phyloP scores from a whole-genome alignment of 2,329 filamentous ascomycete genomes.

The Moelleriella libera region DNA sequence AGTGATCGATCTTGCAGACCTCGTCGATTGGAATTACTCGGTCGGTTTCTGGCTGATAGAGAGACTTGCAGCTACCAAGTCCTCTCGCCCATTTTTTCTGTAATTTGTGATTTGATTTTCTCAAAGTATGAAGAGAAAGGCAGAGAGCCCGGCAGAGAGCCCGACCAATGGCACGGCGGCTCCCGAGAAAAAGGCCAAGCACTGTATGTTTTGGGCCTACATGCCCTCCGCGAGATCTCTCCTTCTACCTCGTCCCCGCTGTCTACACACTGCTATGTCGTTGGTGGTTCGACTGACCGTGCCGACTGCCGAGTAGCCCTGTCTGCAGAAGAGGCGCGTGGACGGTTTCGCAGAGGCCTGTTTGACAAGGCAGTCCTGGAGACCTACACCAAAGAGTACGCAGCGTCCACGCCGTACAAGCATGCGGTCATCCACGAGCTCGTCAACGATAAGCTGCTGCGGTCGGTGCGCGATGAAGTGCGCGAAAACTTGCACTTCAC shows the following conservation, averaged over 20 bases:
- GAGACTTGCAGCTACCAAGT: neutral
- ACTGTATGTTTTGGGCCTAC: neutral
- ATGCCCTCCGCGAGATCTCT: neutral
- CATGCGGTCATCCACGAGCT: slow-evolving; percentile 79
- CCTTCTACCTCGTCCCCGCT: neutral
- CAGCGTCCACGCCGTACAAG: slow-evolving; percentile 61
- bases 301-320: slow-evolving; percentile 22
- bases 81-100: neutral
- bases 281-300: neutral
- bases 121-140: slow-evolving; percentile 43
- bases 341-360: slow-evolving; percentile 50
- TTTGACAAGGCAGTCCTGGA: slow-evolving; percentile 46
- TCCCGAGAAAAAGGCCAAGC: slow-evolving; percentile 25
- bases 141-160: slow-evolving; percentile 33
- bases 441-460: slow-evolving; percentile 69
- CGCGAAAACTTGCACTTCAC: slow-evolving; percentile 86
- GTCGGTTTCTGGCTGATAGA: neutral
- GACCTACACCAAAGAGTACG: slow-evolving; percentile 48
- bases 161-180: slow-evolving; percentile 31
- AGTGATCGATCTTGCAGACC: too few species aligned
- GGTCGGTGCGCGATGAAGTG: slow-evolving; percentile 78
- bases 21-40: too few species aligned
- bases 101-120: too few species aligned
- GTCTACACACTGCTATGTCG: too few species aligned
- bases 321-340: slow-evolving; percentile 32